Evolutionary conservation across 2,329 filamentous ascomycete species (phyloP), one percentile per base, ranked within the genome.

Genomic region (Fusarium sp.): DNA sequence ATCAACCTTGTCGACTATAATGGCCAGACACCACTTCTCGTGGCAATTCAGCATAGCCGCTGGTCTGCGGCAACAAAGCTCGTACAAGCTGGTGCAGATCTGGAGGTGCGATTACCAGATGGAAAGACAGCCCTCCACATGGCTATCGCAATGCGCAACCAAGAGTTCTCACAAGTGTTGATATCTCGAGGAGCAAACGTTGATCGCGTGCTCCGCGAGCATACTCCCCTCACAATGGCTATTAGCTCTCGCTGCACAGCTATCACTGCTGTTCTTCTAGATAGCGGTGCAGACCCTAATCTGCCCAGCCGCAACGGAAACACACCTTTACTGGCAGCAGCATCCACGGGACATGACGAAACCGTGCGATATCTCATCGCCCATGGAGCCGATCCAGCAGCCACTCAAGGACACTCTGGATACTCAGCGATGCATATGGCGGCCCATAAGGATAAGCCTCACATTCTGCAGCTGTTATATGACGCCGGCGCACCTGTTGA

Each of bases 371-470:
- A 78, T 60, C 76, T 78, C 30, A 58, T 78, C 32, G 76, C 68
- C 18, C 72, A 78, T 44, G 76, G 77, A 6, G 77, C 77, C 20
- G 75, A 78, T 47, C 72, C 75, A 32, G 71, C 77, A 12, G 65
- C 62, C 18, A 67, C 62, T 13, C 75, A 75, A 45, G 67, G 71
- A 22, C 70, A 74, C 32, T 78, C 75, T 32, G 77, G 77, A 22
- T 78, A 78, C 36, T 74, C 77, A 34, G 69, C 77, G 17, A 78
- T 78, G 75, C 77, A 78, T 38, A 78, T 78, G 77, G 77, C 77
- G 20, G 77, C 77, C 12, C 77, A 78, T 58, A 78, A 78, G 51
- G 68, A 78, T 60, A 78, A 75, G 20, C 75, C 75, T 28, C 62
- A 69, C 20, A 73, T 78, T 26, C 48, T 78, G 34, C 71, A 69